Conservation (phyloP, 202 grass and related monocot species). For the Sporobolus alterniflorus region DNA sequence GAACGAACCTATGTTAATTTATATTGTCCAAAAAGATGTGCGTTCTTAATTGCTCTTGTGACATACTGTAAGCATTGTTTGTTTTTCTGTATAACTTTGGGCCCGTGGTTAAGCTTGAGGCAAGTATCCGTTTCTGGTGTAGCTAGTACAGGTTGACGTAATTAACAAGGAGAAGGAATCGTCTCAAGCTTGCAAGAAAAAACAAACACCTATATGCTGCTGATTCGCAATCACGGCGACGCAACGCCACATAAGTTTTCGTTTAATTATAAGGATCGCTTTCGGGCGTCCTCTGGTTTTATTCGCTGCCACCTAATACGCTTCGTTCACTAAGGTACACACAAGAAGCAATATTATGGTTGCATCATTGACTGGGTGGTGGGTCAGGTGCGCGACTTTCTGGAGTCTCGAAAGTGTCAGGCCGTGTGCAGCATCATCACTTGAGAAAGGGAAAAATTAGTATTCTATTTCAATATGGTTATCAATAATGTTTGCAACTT, state of each 20-base stretch:
- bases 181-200: not conserved
- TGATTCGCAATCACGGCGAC: slow-evolving; percentile 11
- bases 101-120: not conserved
- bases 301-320: not conserved
- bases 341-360: not conserved
- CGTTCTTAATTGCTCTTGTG: too few species aligned
- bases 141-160: slow-evolving; percentile 5
- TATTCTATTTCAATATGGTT: not conserved
- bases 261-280: not conserved
- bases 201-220: not conserved
- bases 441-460: not conserved
- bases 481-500: slow-evolving; percentile 31
- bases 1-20: too few species aligned
- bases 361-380: not conserved
- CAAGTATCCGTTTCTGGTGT: not conserved
- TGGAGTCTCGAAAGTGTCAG: not conserved
- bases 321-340: not conserved
- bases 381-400: not conserved
- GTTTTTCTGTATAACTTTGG: not conserved
- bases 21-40: not conserved
- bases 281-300: not conserved
- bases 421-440: not conserved
- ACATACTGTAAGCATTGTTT: not conserved
- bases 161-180: not conserved
- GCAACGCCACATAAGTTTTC: slow-evolving; percentile 19